Evolutionary conservation across 169 alveolate species (phyloP), one percentile per base, ranked within the genome.

Genomic region (Theileria orientalis): DNA sequence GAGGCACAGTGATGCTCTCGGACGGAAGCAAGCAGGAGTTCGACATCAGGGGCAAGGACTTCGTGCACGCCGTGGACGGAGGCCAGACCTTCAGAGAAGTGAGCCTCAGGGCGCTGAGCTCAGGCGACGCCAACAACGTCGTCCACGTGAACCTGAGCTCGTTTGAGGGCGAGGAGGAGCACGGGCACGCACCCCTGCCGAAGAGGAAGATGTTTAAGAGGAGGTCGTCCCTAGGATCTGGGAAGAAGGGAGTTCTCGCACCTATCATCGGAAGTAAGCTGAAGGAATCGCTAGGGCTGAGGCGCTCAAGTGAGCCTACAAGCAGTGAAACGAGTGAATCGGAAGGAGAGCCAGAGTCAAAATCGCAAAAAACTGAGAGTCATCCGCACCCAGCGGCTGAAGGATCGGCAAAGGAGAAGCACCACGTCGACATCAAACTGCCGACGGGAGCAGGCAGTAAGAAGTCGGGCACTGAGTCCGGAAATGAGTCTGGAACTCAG

Each of bases 11-110:
- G 41, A 33, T 33, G 30, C 76, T 82, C 44, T 68, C 89, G 52
- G 66, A 66, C 44, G 85, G 85, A n/a, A 68, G 51, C 41, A 68
- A 56, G 37, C 61, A 64, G 54, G 69, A 52, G 40, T 73, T 82
- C 61, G 52, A 25, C 33, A 37, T 82, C 27, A 30, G 78, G n/a
- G 69, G 66, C 47, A 59, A 63, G 32, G 89, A 82, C 23, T 74
- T 82, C 21, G 11, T 82, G 27, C 89, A 82, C 51, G 89, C 89
- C 6, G 46, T 82, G 69, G 46, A 51, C 42, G 89, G 89, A 41
- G 69, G 69, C 29, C 69, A 74, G 35, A 82, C 82, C 35, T 74
- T 82, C 76, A 82, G 75, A 64, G 83, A 47, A 16, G 69, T 82
- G 6, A 82, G 80, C 5, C 61, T 82, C 19, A 63, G 82, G 67